These are phyloP conservation scores for Nicotiana knightiana DNA, from an alignment of 257 asterid species.

Conservation along the genomic window DNA sequence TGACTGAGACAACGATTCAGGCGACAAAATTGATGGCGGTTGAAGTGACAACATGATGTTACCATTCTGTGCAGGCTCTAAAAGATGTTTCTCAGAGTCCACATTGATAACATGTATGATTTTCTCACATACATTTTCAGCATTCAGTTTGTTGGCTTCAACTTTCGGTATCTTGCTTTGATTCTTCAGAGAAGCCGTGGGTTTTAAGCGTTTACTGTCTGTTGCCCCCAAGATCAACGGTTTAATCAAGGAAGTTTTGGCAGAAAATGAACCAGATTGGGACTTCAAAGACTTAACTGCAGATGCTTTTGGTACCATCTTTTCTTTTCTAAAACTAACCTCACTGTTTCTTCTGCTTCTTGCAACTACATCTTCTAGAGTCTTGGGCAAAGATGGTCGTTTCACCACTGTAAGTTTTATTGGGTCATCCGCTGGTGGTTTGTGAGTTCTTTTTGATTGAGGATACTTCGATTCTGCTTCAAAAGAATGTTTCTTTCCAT, in stretches of 20 bases:
- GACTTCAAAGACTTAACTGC: constrained; percentile 25
- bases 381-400: constrained; percentile 17
- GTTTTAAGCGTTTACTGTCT: no score
- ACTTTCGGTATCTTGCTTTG: constrained; percentile 19
- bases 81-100: constrained; percentile 1
- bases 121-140: background rate
- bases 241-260: no score
- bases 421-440: constrained; percentile 20
- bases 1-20: background rate
- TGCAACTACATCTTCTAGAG: constrained; percentile 22
- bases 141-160: constrained; percentile 23
- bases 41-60: background rate
- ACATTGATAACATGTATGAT: constrained; percentile 6
- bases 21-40: background rate
- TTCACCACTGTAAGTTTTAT: constrained; percentile 23
- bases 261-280: constrained; percentile 13
- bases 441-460: constrained; percentile 23
- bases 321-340: constrained; percentile 3
- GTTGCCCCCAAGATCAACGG: no score
- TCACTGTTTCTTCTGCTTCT: constrained; percentile 25
- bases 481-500: constrained; percentile 37
- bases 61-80: background rate
- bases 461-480: constrained; percentile 42
- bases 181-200: constrained; percentile 18
- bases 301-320: constrained; percentile 18